These are phyloP conservation scores for Chlorella sp. DNA, from an alignment of 139 green algal genomes.

Conservation along the genomic window DNA sequence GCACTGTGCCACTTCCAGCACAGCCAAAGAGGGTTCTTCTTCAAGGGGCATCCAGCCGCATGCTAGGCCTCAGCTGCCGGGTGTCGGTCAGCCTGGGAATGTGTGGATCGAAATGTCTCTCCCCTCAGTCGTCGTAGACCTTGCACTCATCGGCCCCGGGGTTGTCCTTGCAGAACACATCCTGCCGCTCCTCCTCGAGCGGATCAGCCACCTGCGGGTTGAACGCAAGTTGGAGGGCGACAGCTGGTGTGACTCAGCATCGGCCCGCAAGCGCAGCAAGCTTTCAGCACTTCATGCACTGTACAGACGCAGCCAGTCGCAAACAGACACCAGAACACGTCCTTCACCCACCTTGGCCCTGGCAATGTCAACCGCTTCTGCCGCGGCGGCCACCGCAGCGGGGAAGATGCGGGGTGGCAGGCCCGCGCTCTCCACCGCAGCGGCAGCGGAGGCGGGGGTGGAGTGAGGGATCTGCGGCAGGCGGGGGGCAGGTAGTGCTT, in stretches of 20 bases:
- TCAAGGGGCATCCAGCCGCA: too few species aligned
- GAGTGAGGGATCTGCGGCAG: conserved; percentile 3
- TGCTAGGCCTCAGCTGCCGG: not conserved
- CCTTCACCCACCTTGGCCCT: not conserved
- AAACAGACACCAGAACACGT: too few species aligned
- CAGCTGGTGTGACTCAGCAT: too few species aligned
- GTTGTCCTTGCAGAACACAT: not conserved
- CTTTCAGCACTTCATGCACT: too few species aligned
- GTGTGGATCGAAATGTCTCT: too few species aligned
- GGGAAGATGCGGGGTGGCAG: not conserved
- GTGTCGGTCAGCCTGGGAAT: too few species aligned
- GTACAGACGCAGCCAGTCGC: too few species aligned
- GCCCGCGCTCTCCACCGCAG: not conserved
- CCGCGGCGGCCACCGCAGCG: not conserved
- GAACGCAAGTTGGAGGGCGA: too few species aligned
- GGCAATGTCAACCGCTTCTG: not conserved
- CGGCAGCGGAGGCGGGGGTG: not conserved
- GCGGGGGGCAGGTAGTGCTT: too few species aligned
- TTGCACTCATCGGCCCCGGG: not conserved
- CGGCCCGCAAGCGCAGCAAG: too few species aligned
- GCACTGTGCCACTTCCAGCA: not conserved
- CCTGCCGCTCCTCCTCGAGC: not conserved
- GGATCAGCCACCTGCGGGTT: not conserved
- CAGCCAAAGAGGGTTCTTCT: too few species aligned
- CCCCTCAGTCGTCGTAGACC: not conserved